Evolutionary conservation across 2,329 filamentous ascomycete species (phyloP).

Genomic region (Colletotrichum viniferum): DNA sequence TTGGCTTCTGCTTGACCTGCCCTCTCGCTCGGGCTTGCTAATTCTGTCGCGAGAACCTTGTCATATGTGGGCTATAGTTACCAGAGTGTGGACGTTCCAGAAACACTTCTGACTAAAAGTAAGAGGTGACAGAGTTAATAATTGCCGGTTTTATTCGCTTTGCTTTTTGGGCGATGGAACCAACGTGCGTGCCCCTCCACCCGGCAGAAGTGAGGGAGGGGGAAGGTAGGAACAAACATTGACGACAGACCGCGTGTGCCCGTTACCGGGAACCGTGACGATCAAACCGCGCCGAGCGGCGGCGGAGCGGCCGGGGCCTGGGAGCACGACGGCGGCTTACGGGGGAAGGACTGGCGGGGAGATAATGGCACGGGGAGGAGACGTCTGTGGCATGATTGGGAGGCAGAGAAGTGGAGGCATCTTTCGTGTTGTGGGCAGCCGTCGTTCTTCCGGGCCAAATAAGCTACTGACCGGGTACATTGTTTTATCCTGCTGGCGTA

Average conservation of each 20-base stretch:
- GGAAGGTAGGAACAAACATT: not conserved
- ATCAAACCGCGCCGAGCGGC: slow-evolving; percentile 19
- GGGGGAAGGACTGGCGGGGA: not conserved
- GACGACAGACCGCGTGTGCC: not conserved
- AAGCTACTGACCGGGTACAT: not conserved
- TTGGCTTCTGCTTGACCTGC: not conserved
- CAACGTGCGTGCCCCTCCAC: not conserved
- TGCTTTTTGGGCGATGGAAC: not conserved
- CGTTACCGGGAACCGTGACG: not conserved
- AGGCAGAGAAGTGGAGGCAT: not conserved
- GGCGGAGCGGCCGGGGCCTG: not conserved
- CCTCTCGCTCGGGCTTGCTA: not conserved
- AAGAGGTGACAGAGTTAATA: not conserved
- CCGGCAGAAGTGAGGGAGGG: not conserved
- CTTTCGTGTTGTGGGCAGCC: not conserved
- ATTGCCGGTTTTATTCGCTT: not conserved
- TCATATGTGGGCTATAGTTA: not conserved
- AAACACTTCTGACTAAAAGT: not conserved
- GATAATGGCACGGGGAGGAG: not conserved
- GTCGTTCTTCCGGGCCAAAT: not conserved
- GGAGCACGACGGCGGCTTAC: not conserved
- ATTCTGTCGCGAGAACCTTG: not conserved
- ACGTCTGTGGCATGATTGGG: not conserved
- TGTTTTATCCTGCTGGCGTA: not conserved
- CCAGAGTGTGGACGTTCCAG: not conserved